Conservation (phyloP, 306 rosid species). For the Gynostemma pentaphyllum region DNA sequence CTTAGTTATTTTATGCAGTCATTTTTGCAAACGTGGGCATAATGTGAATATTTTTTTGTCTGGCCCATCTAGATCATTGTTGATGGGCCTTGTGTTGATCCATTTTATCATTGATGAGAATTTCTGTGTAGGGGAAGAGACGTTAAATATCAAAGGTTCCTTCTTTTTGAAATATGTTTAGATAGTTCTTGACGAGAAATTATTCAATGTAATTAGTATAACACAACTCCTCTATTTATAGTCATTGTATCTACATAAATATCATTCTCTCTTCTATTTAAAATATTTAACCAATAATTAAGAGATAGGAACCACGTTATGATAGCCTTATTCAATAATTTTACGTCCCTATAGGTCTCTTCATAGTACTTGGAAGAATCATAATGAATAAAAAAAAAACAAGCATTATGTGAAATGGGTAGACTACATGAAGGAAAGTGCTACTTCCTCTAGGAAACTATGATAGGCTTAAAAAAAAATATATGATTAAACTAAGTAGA, state of each 20-base stretch:
- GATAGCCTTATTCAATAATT: too few species aligned
- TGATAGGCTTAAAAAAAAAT: constrained; percentile 23
- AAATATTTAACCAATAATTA: too few species aligned
- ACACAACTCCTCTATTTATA: too few species aligned
- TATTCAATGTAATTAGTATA: too few species aligned
- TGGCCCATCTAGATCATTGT: neutral
- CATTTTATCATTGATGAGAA: neutral
- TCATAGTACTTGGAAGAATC: constrained; percentile 18
- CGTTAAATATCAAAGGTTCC: constrained; percentile 44
- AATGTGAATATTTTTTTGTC: neutral
- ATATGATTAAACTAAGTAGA: constrained; percentile 26
- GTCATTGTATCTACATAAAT: too few species aligned
- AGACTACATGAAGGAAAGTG: constrained; percentile 20
- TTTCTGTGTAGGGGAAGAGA: constrained; percentile 3
- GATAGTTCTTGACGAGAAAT: too few species aligned
- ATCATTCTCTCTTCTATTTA: too few species aligned
- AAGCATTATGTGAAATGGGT: constrained; percentile 15
- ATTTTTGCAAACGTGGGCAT: neutral
- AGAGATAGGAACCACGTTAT: too few species aligned
- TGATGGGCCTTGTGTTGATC: neutral
- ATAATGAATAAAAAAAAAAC: constrained; percentile 30
- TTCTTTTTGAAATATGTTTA: constrained; percentile 17
- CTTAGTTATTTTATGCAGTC: neutral
- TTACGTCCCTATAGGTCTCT: constrained; percentile 9
- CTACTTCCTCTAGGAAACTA: constrained; percentile 14